Conservation (phyloP, 805 yeast genomes). For the Huiozyma naganishii region DNA sequence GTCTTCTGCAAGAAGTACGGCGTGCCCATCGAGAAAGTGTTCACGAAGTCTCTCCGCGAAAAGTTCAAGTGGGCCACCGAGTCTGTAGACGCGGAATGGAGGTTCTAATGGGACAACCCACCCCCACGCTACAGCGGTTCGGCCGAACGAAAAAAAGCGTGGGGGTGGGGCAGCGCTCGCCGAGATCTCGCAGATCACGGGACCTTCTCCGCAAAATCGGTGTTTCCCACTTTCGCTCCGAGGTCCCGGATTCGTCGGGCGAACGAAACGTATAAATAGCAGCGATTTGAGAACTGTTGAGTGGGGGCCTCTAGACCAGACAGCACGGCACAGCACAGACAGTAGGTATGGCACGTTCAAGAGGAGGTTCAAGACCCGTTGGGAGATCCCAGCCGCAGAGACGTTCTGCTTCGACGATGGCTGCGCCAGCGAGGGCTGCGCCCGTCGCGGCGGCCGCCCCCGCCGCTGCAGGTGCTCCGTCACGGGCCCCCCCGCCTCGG, state of each 20-base stretch:
- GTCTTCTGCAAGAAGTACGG: slow-evolving; percentile 75
- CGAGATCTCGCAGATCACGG: no score
- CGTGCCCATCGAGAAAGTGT: slow-evolving; percentile 87
- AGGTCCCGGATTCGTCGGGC: no score
- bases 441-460: slow-evolving; percentile 37
- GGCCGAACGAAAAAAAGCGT: no score
- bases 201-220: no score
- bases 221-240: no score
- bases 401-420: slow-evolving; percentile 71
- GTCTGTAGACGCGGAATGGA: slow-evolving; percentile 80
- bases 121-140: neutral
- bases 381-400: slow-evolving; percentile 39
- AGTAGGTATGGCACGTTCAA: slow-evolving; percentile 34
- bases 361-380: slow-evolving; percentile 34
- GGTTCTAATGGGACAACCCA: slow-evolving; percentile 43
- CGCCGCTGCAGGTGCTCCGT: slow-evolving; percentile 15
- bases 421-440: slow-evolving; percentile 46
- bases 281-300: no score
- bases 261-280: no score
- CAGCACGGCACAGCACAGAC: neutral
- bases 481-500: slow-evolving; percentile 29
- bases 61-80: slow-evolving; percentile 96
- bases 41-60: slow-evolving; percentile 82
- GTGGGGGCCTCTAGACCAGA: no score
- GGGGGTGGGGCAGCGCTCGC: no score